Evolutionary conservation across 192 early-diverging fungal species (phyloP).

Genomic region (Gonapodya sp.): DNA sequence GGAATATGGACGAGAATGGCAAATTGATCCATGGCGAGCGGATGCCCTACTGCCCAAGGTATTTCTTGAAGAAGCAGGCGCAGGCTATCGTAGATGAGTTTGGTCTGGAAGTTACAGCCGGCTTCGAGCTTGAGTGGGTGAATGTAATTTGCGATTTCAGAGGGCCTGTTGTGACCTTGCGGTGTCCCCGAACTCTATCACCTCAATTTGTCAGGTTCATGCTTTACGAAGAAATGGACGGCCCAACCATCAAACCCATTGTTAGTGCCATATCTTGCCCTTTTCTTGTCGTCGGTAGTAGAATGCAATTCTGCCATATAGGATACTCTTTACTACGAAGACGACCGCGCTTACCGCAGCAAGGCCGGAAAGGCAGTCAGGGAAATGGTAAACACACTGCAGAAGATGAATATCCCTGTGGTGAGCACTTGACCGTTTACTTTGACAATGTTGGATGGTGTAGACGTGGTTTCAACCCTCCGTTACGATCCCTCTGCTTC

Average conservation of each 20-base stretch:
- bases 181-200: background rate
- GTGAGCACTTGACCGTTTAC: too few species aligned
- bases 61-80: slow-evolving; percentile 5
- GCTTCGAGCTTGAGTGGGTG: slow-evolving; percentile 1
- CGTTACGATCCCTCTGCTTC: too few species aligned
- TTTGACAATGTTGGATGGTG: background rate
- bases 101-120: background rate
- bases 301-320: background rate
- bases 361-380: background rate
- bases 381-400: slow-evolving; percentile 5
- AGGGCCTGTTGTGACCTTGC: background rate
- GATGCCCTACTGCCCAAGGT: background rate
- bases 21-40: background rate
- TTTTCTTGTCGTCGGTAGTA: too few species aligned
- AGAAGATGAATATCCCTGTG: background rate
- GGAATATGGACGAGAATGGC: background rate
- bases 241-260: background rate
- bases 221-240: background rate
- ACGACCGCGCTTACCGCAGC: slow-evolving; percentile 3
- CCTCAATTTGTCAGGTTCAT: background rate
- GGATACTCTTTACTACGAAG: background rate
- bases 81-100: background rate
- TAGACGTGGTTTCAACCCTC: too few species aligned
- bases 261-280: background rate
- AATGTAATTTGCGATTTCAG: background rate